Evolutionary conservation across 2,329 filamentous ascomycete species (phyloP), one percentile per base, ranked within the genome.

Genomic region (Eutypa lata): DNA sequence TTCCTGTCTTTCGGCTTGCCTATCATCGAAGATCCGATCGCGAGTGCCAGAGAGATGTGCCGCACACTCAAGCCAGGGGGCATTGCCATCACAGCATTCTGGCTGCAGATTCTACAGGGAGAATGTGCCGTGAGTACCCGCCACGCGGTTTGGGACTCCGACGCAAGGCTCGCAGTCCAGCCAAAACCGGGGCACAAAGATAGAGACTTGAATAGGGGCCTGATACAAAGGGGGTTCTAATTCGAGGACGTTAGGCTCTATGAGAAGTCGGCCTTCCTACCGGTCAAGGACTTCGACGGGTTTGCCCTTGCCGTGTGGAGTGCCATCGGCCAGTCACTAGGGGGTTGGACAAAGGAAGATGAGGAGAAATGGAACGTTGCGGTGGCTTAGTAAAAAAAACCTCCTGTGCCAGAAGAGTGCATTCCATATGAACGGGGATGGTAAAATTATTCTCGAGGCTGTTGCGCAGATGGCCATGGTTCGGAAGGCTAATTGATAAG

Each of bases 1-100:
- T 60, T 62, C 46, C 42, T 60, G 6, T 59, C 58, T 11, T 60
- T 62, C 26, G 58, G 58, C 43, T 40, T 59, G 31, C 58, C 55
- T 37, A 58, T 59, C 33, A 50, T 62, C 6, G 51, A 50, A 7
- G 55, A 62, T 24, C 57, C 56, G 2, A 50, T 52, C 46, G 51
- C 51, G 8, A 57, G 54, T 10, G 49, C 57, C 21, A 38, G 22
- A 21, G 55, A 61, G 38, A 54, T 61, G 24, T 53, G 56, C 28
- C 58, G 55, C 28, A 56, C 57, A 1, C 54, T 61, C 6, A 46
- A 51, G 47, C 51, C 54, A 16, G 58, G 57, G 14, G 60, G 58
- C 51, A 61, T 50, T 1, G 53, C 57, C 21, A 35, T 59, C 22
- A 61, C 60, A 7, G 55, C 58, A 10, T 61, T 58, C 49, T 62